A percentile compares a stretch with the other conserved stretches of the same genome.
These are phyloP conservation scores for Euphorbia pulcherrima DNA, from an alignment of 345 rosid genomes.

Conservation along the genomic window DNA sequence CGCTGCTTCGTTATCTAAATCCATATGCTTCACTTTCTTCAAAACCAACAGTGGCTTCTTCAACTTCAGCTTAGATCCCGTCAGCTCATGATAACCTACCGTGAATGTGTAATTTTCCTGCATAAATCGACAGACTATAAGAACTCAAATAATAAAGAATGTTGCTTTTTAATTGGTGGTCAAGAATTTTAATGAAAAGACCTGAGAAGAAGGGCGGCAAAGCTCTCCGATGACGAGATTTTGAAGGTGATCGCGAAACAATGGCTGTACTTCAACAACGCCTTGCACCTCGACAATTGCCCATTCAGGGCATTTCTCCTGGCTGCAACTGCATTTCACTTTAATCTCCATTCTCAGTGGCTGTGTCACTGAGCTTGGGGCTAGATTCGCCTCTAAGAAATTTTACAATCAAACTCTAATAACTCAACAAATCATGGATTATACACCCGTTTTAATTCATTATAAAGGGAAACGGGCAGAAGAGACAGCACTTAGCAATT, in stretches of 20 bases:
- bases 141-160: no score
- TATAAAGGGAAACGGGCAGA: no score
- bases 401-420: no score
- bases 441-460: no score
- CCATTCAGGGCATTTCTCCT: slow-evolving; percentile 78
- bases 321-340: slow-evolving; percentile 74
- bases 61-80: slow-evolving; percentile 9
- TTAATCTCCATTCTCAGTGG: slow-evolving; percentile 80
- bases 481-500: no score
- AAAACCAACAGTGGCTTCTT: slow-evolving; percentile 31
- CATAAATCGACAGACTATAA: not conserved
- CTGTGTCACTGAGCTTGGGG: no score
- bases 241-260: slow-evolving; percentile 51
- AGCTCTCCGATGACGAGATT: slow-evolving; percentile 76
- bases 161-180: no score
- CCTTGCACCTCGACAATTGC: slow-evolving; percentile 87
- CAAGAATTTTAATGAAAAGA: slow-evolving; percentile 2
- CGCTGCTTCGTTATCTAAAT: slow-evolving; percentile 25
- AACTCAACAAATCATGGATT: no score
- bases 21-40: slow-evolving; percentile 51
- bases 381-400: no score
- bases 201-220: slow-evolving; percentile 75
- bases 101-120: slow-evolving; percentile 79
- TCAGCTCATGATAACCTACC: slow-evolving; percentile 60
- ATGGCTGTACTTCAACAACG: slow-evolving; percentile 58